Evolutionary conservation across 2,329 filamentous ascomycete species (phyloP), one percentile per base, ranked within the genome.

Genomic region (Rhexocercosporidium sp.): DNA sequence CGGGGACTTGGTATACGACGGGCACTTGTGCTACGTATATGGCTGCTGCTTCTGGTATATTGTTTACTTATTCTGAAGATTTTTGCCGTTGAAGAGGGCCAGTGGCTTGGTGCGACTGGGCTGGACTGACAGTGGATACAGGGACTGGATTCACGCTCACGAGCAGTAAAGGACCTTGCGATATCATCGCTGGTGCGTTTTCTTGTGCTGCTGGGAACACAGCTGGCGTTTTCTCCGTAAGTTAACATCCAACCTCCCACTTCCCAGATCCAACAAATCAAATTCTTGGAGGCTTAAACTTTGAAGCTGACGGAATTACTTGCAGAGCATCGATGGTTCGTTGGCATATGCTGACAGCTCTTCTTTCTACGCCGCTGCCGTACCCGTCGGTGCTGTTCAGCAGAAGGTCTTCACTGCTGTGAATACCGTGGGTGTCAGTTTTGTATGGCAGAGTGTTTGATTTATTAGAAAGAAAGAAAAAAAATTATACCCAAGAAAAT

Each of bases 21-120:
- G 89, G 90, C 1, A 90, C 89, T 0, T 92, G 90, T 74, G 90
- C 90, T 0, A 90, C 86, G 0, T 90, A 87, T 76, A 87, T 83
- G 0, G 87, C 88, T 5, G 78, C 83, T 6, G 66, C 81, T 56
- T 83, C 77, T 22, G 84, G 83, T 49, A 88, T 88, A 47, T 12
- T 70, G 18, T 62, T 5, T 12, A 31, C 29, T 9, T 31, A 9
- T 31, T 31, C 9, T 31, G 9, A 9, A 5, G 29, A 5, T 31
- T 31, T 31, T 31, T 31, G 4, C 29, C 9, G 4, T 31, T 31
- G 29, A 9, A 31, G 29, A 31, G 27, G 16, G 25, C 6, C 4
- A 6, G 12, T 34, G 8, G 47, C n/a, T 37, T 14, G 16, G 34
- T 37, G 34, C 70, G 51, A 62, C 71, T 22, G n/a, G n/a, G n/a